Conservation (phyloP, 2,329 filamentous ascomycete genomes). For the Zopfia rhizophila region DNA sequence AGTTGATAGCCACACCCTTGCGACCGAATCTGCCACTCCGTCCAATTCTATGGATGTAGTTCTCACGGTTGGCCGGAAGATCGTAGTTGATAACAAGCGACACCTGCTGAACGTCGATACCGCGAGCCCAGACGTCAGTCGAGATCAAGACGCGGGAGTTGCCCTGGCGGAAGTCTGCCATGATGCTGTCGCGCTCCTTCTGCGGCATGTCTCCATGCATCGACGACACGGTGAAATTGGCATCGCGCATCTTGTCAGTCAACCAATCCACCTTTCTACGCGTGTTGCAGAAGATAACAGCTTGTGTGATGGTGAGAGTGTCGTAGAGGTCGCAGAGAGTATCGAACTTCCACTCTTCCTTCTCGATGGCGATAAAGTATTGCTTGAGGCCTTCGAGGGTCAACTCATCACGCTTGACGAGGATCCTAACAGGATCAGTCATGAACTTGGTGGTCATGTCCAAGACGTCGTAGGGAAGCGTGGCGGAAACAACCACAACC, state of each 20-base stretch:
- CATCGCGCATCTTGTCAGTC: constrained; percentile 98
- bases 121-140: constrained; percentile 96
- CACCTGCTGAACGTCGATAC: constrained; percentile 99
- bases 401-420: constrained; percentile 98
- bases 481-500: constrained; percentile 97
- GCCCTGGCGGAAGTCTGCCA: constrained; percentile 98
- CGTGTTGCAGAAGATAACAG: constrained; percentile 99
- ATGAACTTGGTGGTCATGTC: constrained; percentile 99
- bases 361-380: constrained; percentile 99
- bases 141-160: constrained; percentile 97
- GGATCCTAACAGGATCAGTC: constrained; percentile 95
- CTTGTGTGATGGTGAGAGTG: constrained; percentile 97
- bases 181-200: constrained; percentile 97
- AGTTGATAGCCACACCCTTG: constrained; percentile 99
- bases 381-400: constrained; percentile 98
- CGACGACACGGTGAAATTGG: constrained; percentile 97
- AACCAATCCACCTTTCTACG: constrained; percentile 99
- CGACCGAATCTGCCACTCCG: constrained; percentile 94
- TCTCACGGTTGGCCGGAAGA: constrained; percentile 96
- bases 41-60: constrained; percentile 99
- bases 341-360: constrained; percentile 99
- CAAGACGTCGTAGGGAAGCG: constrained; percentile 95
- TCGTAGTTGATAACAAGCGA: constrained; percentile 99
- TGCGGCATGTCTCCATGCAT: constrained; percentile 99
- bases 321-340: constrained; percentile 99